phyloP scores from a whole-genome alignment of 768 basidiomycete species.

The Naganishia kalamii region DNA sequence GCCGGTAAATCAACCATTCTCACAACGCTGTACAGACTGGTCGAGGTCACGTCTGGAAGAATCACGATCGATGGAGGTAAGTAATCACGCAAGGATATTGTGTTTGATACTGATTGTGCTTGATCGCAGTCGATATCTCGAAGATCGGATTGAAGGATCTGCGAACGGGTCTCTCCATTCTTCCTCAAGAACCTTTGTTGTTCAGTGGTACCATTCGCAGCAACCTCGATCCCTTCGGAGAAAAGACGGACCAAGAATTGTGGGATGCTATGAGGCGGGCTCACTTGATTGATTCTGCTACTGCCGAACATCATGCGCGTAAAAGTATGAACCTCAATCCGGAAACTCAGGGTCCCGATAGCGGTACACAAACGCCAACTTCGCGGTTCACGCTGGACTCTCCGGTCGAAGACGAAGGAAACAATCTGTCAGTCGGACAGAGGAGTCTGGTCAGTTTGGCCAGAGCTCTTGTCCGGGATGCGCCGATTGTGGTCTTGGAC shows the following conservation, averaged over 20 bases:
- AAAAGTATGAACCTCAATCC: conserved; percentile 20
- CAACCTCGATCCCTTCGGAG: conserved; percentile 83
- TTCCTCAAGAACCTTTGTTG: conserved; percentile 65
- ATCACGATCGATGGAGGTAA: conserved; percentile 64
- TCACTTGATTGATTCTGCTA: conserved; percentile 58
- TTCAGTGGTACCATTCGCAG: conserved; percentile 54
- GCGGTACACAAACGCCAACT: conserved; percentile 17
- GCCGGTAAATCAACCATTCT: conserved; percentile 87
- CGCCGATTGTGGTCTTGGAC: conserved; percentile 61
- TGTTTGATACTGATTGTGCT: not conserved
- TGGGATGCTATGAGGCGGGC: conserved; percentile 85
- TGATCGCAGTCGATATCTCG: conserved; percentile 60
- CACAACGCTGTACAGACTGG: conserved; percentile 77
- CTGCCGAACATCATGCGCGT: conserved; percentile 10
- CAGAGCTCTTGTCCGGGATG: conserved; percentile 77
- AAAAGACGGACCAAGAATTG: conserved; percentile 53
- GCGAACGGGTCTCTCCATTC: conserved; percentile 50
- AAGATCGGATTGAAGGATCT: conserved; percentile 70
- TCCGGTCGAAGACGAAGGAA: conserved; percentile 76
- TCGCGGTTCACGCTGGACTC: conserved; percentile 74
- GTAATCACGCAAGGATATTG: not conserved
- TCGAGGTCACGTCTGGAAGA: conserved; percentile 67
- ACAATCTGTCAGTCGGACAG: conserved; percentile 68
- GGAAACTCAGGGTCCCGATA: not conserved
- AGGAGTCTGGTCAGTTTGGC: conserved; percentile 80